These are phyloP conservation scores for Phyllosticta citrichinensis DNA, from an alignment of 2,329 filamentous ascomycete species.

Conservation along the genomic window DNA sequence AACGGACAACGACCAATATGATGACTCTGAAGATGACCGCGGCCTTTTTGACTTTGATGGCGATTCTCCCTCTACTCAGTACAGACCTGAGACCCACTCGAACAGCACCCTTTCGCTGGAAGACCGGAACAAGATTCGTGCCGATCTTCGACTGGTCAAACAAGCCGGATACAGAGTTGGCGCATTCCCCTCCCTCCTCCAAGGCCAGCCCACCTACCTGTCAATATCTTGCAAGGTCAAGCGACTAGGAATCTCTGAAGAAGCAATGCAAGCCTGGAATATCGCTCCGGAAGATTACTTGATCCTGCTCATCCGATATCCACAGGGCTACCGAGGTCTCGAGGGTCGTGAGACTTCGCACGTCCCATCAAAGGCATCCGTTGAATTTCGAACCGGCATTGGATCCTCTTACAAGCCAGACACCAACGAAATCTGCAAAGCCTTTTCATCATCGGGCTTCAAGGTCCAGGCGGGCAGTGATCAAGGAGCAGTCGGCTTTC, in stretches of 20 bases:
- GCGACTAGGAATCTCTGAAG: constrained; percentile 63
- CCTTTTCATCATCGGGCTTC: constrained; percentile 37
- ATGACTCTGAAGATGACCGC: not conserved
- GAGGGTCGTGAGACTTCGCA: constrained; percentile 11
- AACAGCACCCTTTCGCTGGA: not conserved
- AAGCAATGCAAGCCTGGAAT: constrained; percentile 69
- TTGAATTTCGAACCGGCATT: constrained; percentile 60
- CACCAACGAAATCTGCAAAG: constrained; percentile 40
- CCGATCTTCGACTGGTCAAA: constrained; percentile 53
- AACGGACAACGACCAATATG: not conserved
- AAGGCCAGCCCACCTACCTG: constrained; percentile 43
- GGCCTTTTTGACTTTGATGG: not conserved
- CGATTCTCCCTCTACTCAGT: not conserved
- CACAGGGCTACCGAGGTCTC: constrained; percentile 50
- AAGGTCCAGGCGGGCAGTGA: constrained; percentile 16
- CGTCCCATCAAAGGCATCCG: not conserved
- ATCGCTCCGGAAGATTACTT: constrained; percentile 58
- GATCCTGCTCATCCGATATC: constrained; percentile 60
- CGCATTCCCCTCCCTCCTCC: constrained; percentile 43
- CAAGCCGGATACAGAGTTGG: constrained; percentile 62
- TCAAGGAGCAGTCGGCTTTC: constrained; percentile 30
- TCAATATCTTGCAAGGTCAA: constrained; percentile 59
- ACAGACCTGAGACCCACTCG: not conserved
- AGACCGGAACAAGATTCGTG: constrained; percentile 36
- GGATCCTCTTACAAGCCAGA: constrained; percentile 65